phyloP scores from a whole-genome alignment of 345 rosid genomes.

The Aurinia saxatilis region DNA sequence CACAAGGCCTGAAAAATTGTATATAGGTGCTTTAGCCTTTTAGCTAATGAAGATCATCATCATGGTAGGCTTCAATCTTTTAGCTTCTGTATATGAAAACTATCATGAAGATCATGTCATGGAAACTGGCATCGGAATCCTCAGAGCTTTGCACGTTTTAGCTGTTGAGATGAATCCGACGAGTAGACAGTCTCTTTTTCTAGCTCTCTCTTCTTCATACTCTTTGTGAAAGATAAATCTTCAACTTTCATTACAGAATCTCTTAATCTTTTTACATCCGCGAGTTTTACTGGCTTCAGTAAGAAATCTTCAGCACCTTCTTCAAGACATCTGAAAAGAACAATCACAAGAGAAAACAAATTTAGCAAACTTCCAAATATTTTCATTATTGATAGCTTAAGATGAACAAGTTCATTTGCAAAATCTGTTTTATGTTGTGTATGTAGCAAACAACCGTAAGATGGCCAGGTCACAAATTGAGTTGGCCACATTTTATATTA shows the following conservation, averaged over 20 bases:
- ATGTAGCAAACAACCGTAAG: conserved; percentile 17
- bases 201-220: conserved; percentile 48
- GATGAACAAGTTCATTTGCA: background rate
- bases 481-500: conserved; percentile 9
- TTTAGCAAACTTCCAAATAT: background rate
- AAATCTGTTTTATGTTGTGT: background rate
- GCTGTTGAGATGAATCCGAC: conserved; percentile 18
- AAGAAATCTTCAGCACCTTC: conserved; percentile 88
- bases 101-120: background rate
- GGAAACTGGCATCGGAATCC: background rate
- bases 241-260: conserved; percentile 42
- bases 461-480: conserved; percentile 19
- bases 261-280: conserved; percentile 60
- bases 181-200: conserved; percentile 12
- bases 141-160: conserved; percentile 21
- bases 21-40: background rate
- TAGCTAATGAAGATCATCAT: background rate
- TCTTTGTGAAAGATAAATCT: conserved; percentile 20
- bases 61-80: background rate
- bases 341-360: background rate
- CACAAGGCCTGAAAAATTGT: conserved; percentile 8
- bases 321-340: conserved; percentile 58
- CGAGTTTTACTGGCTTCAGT: conserved; percentile 62
- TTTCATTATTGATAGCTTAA: background rate
- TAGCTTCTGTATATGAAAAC: background rate